phyloP scores from a whole-genome alignment of 2,329 filamentous ascomycete species.

The Cordyceps cateniannulata region DNA sequence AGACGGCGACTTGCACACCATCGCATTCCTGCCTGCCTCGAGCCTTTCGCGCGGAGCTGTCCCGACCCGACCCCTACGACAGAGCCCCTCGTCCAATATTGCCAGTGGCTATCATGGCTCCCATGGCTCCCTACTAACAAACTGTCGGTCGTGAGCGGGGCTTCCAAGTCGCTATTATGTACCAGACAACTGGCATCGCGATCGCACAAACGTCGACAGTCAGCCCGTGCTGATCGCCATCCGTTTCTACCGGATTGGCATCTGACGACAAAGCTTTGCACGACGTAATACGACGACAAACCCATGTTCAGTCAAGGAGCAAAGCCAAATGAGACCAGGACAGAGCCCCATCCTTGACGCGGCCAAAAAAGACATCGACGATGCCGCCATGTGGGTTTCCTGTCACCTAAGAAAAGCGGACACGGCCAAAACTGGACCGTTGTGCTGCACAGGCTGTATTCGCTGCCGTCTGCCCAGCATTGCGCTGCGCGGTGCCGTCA shows the following conservation, averaged over 20 bases:
- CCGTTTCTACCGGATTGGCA: neutral
- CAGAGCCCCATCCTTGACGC: neutral
- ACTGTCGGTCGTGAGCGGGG: neutral
- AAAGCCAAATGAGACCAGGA: slow-evolving; percentile 1
- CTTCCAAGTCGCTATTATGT: neutral
- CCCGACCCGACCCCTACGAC: neutral
- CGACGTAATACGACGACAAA: slow-evolving; percentile 1
- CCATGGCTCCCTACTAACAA: neutral
- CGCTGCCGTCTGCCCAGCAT: too few species aligned
- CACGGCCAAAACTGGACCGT: slow-evolving; percentile 9
- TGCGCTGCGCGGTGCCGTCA: neutral
- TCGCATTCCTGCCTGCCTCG: neutral
- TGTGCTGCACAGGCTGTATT: neutral
- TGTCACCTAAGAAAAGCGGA: slow-evolving; percentile 3
- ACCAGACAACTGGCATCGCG: neutral
- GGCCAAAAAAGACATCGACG: slow-evolving; percentile 6
- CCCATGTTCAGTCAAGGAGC: neutral
- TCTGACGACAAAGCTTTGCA: neutral
- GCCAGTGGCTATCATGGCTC: neutral
- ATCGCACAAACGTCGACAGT: neutral
- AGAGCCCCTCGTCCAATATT: neutral
- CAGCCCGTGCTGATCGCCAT: neutral
- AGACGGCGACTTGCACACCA: neutral
- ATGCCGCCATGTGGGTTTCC: slow-evolving; percentile 8
- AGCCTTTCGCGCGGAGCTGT: neutral